phyloP scores from a whole-genome alignment of 2,329 filamentous ascomycete genomes.

The Xylaria hypoxylon region DNA sequence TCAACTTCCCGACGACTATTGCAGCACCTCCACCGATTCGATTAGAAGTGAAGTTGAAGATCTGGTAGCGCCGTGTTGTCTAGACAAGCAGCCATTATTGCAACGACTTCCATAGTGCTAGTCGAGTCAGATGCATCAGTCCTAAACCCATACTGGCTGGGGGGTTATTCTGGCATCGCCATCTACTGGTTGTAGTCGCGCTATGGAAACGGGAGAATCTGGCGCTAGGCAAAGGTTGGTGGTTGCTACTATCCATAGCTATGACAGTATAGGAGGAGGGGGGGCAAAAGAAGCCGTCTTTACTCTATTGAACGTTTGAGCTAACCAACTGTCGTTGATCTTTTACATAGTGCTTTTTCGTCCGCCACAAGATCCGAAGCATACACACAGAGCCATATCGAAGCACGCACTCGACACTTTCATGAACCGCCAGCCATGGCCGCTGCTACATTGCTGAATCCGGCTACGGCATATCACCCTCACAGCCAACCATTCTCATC shows the following conservation, averaged over 20 bases:
- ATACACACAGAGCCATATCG: constrained; percentile 45
- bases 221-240: constrained; percentile 53
- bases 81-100: constrained; percentile 34
- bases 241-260: constrained; percentile 43
- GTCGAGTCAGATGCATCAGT: constrained; percentile 51
- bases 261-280: constrained; percentile 22
- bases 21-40: constrained; percentile 17
- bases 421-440: constrained; percentile 50
- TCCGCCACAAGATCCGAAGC: constrained; percentile 48
- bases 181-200: constrained; percentile 50
- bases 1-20: constrained; percentile 32
- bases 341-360: constrained; percentile 48
- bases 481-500: constrained; percentile 46
- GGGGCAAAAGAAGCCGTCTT: constrained; percentile 9
- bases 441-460: constrained; percentile 51
- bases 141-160: constrained; percentile 48
- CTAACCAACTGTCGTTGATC: constrained; percentile 44
- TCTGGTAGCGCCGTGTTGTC: constrained; percentile 32
- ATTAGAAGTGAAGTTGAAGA: constrained; percentile 24
- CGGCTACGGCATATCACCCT: constrained; percentile 49
- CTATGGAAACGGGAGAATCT: constrained; percentile 54
- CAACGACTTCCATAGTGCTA: constrained; percentile 35
- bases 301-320: constrained; percentile 28
- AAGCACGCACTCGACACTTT: constrained; percentile 43
- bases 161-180: constrained; percentile 49